Conservation (phyloP, 2,329 filamentous ascomycete species). For the Fusarium citri region DNA sequence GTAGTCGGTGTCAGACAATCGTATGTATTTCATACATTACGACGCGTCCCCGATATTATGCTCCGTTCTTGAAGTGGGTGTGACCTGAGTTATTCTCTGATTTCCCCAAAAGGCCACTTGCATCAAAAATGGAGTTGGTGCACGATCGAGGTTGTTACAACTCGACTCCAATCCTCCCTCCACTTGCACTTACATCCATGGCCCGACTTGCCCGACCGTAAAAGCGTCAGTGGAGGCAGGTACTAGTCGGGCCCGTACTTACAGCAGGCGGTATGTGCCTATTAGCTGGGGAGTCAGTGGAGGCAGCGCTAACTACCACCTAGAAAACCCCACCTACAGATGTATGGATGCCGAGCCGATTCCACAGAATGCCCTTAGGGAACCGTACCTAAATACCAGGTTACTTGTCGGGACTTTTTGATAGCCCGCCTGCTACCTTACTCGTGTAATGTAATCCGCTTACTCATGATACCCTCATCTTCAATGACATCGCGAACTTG, state of each 20-base stretch:
- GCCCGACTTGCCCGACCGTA: neutral
- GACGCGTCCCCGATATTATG: neutral
- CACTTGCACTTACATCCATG: neutral
- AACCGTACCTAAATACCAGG: neutral
- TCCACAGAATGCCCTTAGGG: neutral
- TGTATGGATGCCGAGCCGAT: neutral
- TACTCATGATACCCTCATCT: constrained; percentile 4
- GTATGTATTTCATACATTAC: neutral
- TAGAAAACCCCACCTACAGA: neutral
- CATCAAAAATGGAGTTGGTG: constrained; percentile 26
- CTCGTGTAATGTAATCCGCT: neutral
- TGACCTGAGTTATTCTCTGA: constrained; percentile 7
- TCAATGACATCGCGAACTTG: neutral
- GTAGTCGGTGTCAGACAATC: constrained; percentile 4
- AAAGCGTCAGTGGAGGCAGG: neutral
- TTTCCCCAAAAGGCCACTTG: constrained; percentile 29
- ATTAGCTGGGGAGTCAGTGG: neutral
- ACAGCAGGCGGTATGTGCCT: neutral
- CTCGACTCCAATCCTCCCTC: constrained; percentile 14
- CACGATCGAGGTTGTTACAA: constrained; percentile 14
- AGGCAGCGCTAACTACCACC: neutral
- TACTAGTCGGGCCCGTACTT: neutral
- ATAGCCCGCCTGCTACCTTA: neutral
- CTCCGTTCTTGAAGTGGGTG: constrained; percentile 3
- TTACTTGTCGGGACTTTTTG: neutral